phyloP scores from a whole-genome alignment of 805 yeast species.

The Sungouiozyma intestinalis region DNA sequence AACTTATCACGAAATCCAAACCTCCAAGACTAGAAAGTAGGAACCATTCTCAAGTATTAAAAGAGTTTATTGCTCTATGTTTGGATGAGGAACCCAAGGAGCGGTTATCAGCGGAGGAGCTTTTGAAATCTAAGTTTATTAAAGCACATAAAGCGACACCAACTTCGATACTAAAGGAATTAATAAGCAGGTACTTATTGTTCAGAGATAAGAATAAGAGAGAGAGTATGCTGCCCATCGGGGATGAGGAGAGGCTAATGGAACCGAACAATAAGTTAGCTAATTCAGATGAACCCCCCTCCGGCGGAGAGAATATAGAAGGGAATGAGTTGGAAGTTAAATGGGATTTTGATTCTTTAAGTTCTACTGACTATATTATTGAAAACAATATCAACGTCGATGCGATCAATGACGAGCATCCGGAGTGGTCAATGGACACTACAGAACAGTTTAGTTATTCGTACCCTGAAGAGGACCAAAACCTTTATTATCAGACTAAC shows the following conservation, averaged over 20 bases:
- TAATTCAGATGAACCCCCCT: background rate
- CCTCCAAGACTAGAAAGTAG: constrained; percentile 94
- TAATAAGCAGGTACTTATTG: constrained; percentile 58
- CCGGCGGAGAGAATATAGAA: constrained; percentile 1
- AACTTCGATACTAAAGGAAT: constrained; percentile 54
- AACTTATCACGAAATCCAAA: constrained; percentile 79
- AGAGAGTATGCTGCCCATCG: constrained; percentile 36
- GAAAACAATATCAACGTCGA: constrained; percentile 52
- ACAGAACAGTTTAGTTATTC: constrained; percentile 22
- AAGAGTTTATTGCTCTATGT: constrained; percentile 84
- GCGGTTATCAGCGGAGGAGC: constrained; percentile 78
- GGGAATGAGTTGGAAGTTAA: constrained; percentile 40
- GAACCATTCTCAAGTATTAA: constrained; percentile 61
- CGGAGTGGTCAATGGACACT: constrained; percentile 18
- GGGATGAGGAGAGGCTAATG: constrained; percentile 35
- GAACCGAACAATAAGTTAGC: constrained; percentile 13
- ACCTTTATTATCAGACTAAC: constrained; percentile 18
- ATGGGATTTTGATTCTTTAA: constrained; percentile 86
- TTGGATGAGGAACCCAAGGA: constrained; percentile 89
- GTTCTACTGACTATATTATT: constrained; percentile 60
- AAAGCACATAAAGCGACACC: constrained; percentile 49
- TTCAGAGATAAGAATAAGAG: constrained; percentile 64
- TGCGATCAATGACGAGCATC: constrained; percentile 25
- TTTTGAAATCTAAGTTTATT: constrained; percentile 65
- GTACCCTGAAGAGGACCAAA: constrained; percentile 27